These are phyloP conservation scores for Otatea glauca DNA, from an alignment of 176 grass and related monocot genomes.

Conservation along the genomic window DNA sequence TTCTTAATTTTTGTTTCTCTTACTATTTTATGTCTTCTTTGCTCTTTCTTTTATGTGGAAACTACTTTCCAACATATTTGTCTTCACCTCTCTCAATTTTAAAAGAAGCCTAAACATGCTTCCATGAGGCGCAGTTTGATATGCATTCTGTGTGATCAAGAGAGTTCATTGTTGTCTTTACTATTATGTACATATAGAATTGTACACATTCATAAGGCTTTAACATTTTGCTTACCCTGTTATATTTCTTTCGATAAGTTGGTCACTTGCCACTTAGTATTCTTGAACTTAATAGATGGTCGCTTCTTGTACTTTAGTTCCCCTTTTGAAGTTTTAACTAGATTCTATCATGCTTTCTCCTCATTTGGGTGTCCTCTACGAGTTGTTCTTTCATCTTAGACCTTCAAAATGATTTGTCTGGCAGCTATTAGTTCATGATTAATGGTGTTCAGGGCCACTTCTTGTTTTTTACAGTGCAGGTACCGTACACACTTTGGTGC, in stretches of 20 bases:
- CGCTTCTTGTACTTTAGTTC: conserved; percentile 4
- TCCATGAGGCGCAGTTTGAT: not conserved
- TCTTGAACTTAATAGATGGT: not conserved
- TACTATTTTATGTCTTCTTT: conserved; percentile 31
- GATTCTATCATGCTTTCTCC: not conserved
- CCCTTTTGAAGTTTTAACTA: conserved; percentile 1
- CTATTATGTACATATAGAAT: conserved; percentile 24
- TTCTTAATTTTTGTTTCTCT: conserved; percentile 13
- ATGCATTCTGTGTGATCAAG: conserved; percentile 5
- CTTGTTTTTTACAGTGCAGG: not conserved
- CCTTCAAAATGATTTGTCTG: conserved; percentile 21
- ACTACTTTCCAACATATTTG: conserved; percentile 1
- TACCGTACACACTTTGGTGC: not conserved
- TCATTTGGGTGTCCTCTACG: not conserved
- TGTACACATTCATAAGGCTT: conserved; percentile 10
- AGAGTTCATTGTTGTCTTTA: conserved; percentile 6
- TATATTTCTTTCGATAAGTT: not conserved
- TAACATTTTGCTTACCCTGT: conserved; percentile 2
- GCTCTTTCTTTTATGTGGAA: conserved; percentile 6
- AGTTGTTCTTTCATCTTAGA: conserved; percentile 22
- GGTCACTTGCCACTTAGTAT: conserved; percentile 5
- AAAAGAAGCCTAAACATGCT: conserved; percentile 26
- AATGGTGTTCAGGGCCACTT: not conserved
- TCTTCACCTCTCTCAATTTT: conserved; percentile 19
- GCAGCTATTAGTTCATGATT: not conserved